Evolutionary conservation across 257 asterid genomes (phyloP).

Genomic region (Solanum peruvianum): DNA sequence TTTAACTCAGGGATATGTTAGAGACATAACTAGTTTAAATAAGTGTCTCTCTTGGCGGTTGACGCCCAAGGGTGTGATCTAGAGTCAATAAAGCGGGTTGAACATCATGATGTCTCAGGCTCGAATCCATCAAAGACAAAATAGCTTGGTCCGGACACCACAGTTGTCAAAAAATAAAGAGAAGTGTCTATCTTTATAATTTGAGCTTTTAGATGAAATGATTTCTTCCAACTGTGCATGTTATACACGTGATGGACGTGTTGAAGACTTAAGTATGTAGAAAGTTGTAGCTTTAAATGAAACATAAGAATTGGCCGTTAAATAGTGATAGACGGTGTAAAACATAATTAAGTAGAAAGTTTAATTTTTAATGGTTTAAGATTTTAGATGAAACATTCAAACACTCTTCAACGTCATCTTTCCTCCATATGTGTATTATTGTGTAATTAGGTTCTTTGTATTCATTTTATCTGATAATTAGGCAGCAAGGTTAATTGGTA

Average conservation of each 20-base stretch:
- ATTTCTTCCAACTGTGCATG: neutral
- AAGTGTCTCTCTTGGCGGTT: neutral
- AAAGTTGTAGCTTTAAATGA: neutral
- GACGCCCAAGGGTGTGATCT: neutral
- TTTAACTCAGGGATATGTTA: neutral
- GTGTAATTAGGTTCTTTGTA: neutral
- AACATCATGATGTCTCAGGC: neutral
- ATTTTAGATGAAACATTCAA: neutral
- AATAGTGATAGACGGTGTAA: neutral
- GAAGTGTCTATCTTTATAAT: neutral
- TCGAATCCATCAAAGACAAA: neutral
- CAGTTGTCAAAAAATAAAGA: neutral
- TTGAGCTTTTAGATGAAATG: neutral
- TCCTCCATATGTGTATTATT: neutral
- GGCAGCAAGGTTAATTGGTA: conserved; percentile 79
- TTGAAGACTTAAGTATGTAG: neutral
- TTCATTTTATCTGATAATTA: neutral
- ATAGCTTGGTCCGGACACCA: neutral
- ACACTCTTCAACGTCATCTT: neutral
- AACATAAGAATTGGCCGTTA: neutral
- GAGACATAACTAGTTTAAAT: neutral
- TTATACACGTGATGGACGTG: neutral
- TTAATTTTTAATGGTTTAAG: neutral
- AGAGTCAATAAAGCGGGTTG: neutral
- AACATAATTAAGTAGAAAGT: neutral